phyloP scores from a whole-genome alignment of 2,329 filamentous ascomycete species.

The Sclerotiophoma versabilis region DNA sequence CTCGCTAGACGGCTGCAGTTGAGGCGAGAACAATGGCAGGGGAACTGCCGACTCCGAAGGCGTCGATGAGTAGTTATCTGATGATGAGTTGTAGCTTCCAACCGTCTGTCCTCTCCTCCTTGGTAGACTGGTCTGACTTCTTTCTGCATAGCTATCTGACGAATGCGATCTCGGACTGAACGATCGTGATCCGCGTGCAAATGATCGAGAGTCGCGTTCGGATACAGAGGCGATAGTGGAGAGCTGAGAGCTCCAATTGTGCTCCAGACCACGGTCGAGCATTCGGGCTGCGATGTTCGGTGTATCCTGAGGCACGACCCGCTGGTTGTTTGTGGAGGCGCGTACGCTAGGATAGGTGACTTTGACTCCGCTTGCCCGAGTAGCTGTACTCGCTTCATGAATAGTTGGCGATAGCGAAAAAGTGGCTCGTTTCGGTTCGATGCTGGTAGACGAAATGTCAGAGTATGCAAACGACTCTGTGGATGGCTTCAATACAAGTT shows the following conservation, averaged over 20 bases:
- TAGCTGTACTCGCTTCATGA: slow-evolving; percentile 46
- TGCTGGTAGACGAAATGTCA: slow-evolving; percentile 43
- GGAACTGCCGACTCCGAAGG: slow-evolving; percentile 46
- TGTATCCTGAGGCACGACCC: slow-evolving; percentile 44
- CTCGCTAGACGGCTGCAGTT: slow-evolving; percentile 28
- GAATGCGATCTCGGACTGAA: slow-evolving; percentile 43
- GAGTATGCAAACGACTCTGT: slow-evolving; percentile 47
- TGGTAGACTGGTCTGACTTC: slow-evolving; percentile 26
- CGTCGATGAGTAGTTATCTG: slow-evolving; percentile 41
- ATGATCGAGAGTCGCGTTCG: slow-evolving; percentile 46
- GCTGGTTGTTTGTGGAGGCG: slow-evolving; percentile 45
- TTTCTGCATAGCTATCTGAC: slow-evolving; percentile 39
- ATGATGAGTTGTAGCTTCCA: slow-evolving; percentile 43
- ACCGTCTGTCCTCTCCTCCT: slow-evolving; percentile 44
- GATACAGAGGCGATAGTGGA: slow-evolving; percentile 49
- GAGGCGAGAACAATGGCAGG: slow-evolving; percentile 45
- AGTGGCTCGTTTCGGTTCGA: slow-evolving; percentile 41
- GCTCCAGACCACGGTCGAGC: slow-evolving; percentile 46
- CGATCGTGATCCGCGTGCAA: slow-evolving; percentile 42
- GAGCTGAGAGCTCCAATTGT: slow-evolving; percentile 51
- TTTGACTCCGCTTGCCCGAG: slow-evolving; percentile 43
- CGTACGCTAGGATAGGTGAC: slow-evolving; percentile 48
- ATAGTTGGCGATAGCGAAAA: slow-evolving; percentile 40
- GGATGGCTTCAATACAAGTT: slow-evolving; percentile 39
- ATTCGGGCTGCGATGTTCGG: slow-evolving; percentile 49